These are phyloP conservation scores for Saitozyma sp. DNA, from an alignment of 768 basidiomycete species.

Conservation along the genomic window DNA sequence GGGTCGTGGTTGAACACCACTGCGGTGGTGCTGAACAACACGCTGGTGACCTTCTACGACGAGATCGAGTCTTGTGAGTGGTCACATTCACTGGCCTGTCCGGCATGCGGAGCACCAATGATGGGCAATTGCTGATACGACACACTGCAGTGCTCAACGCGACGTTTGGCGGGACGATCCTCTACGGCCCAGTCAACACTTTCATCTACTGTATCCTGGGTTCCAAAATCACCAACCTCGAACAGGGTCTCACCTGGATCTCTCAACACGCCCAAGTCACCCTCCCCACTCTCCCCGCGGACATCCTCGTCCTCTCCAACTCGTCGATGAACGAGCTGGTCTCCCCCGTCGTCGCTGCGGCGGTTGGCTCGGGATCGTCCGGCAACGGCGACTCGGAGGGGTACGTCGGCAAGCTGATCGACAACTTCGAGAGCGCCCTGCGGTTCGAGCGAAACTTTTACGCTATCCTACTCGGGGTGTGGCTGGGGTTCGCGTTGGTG, in stretches of 20 bases:
- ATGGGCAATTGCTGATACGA: constrained; percentile 1
- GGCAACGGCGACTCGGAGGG: constrained; percentile 60
- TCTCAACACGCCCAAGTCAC: constrained; percentile 80
- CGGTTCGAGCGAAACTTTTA: constrained; percentile 84
- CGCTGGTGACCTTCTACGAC: constrained; percentile 79
- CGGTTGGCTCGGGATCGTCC: constrained; percentile 65
- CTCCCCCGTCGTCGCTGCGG: constrained; percentile 70
- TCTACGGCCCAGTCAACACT: constrained; percentile 76
- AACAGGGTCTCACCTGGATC: constrained; percentile 85
- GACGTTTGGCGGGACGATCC: constrained; percentile 80
- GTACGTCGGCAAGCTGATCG: constrained; percentile 70
- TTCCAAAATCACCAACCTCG: constrained; percentile 81
- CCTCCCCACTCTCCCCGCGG: constrained; percentile 74
- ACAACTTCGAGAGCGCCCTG: constrained; percentile 69
- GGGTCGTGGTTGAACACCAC: constrained; percentile 88
- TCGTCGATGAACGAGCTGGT: constrained; percentile 70
- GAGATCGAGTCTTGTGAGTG: constrained; percentile 77
- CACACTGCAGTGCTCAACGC: constrained; percentile 49
- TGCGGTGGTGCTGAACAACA: constrained; percentile 80
- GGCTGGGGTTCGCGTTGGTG: constrained; percentile 80
- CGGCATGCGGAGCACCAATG: not conserved
- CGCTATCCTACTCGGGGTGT: constrained; percentile 74
- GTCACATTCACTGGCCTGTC: not conserved
- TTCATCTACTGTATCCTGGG: constrained; percentile 89
- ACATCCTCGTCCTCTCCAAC: constrained; percentile 74